Evolutionary conservation across 2,329 filamentous ascomycete genomes (phyloP), one percentile per base, ranked within the genome.

Genomic region (Chaetomium sp.): DNA sequence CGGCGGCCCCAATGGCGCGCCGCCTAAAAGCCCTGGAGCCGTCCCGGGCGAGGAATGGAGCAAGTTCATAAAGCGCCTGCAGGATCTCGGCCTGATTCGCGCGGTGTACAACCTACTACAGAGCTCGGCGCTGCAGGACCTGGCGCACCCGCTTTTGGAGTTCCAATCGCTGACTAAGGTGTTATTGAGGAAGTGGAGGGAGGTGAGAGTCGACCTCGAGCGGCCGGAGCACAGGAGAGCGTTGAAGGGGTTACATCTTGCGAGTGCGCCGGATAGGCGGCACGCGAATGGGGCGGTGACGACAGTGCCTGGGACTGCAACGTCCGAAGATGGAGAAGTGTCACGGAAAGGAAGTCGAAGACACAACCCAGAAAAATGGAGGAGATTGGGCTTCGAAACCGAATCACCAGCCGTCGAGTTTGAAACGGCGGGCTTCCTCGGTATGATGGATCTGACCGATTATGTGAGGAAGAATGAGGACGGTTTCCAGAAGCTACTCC

Each of bases 371-470:
- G 87, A 95, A 66, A 96, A 96, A 69, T 99, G 94, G 94, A 81
- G 91, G 64, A 80, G 91, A 53, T 71, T 99, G 43, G 94, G 94
- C 2, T 99, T 99, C 66, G 88, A 94, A 70, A 87, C 88, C 0
- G 94, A 99, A 71, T 91, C 82, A 62, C 94, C 94, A 3, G 86
- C 86, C 0, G 79, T 80, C 64, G 94, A 99, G 64, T 97, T 99
- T 67, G 85, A 90, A 19, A 77, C 82, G 41, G 87, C 88, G 34
- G 94, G 94, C 0, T 97, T 91, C 68, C 72, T 99, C 53, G 94
- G 94, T 34, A 89, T 99, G 82, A 97, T 99, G 91, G 94, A 99
- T 69, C 72, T 99, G 66, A 89, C 91, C 2, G 91, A 97, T 70
- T 99, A 90, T 69, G 90, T 96, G 49, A 83, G 88, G 66, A 95